Conservation (phyloP, 1,284 basidiomycete species). For the Cutaneotrichosporon dermatis region DNA sequence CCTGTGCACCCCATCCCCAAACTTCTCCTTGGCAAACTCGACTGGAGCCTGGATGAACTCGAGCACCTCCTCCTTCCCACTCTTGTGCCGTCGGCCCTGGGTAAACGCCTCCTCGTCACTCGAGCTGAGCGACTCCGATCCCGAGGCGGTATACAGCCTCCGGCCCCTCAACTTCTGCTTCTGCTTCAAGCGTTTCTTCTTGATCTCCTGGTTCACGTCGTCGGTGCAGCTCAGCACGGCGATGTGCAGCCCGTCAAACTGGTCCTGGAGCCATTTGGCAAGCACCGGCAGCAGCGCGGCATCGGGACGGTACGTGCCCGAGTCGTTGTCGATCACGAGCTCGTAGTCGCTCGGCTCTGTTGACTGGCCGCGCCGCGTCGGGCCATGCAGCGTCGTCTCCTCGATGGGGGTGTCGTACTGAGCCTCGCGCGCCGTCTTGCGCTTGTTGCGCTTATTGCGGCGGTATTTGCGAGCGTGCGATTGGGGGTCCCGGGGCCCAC, state of each 20-base stretch:
- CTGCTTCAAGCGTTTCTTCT: conserved; percentile 30
- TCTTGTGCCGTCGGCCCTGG: background rate
- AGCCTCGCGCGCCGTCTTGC: too few relatives aligned
- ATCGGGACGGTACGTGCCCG: conserved; percentile 54
- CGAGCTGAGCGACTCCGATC: background rate
- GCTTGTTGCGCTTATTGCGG: background rate
- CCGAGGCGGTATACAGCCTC: background rate
- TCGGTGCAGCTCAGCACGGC: conserved; percentile 59
- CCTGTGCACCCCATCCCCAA: background rate
- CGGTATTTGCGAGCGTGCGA: background rate
- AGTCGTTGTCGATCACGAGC: conserved; percentile 56
- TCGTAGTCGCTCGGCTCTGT: conserved; percentile 49
- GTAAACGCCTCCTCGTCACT: conserved; percentile 6
- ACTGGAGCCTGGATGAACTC: conserved; percentile 4
- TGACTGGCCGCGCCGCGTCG: background rate
- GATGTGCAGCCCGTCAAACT: conserved; percentile 63
- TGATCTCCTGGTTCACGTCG: conserved; percentile 49
- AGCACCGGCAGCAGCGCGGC: conserved; percentile 50
- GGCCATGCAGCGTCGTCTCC: conserved; percentile 7
- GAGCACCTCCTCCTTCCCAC: conserved; percentile 5
- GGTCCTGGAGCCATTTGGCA: conserved; percentile 54
- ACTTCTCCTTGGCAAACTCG: background rate
- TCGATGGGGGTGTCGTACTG: conserved; percentile 13
- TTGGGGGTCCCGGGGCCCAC: conserved; percentile 3
- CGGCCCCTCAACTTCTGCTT: background rate